Percentiles rank a stretch among this genome's conserved stretches.
phyloP scores from a whole-genome alignment of 805 yeast genomes.

The Priceomyces melissophilus region DNA sequence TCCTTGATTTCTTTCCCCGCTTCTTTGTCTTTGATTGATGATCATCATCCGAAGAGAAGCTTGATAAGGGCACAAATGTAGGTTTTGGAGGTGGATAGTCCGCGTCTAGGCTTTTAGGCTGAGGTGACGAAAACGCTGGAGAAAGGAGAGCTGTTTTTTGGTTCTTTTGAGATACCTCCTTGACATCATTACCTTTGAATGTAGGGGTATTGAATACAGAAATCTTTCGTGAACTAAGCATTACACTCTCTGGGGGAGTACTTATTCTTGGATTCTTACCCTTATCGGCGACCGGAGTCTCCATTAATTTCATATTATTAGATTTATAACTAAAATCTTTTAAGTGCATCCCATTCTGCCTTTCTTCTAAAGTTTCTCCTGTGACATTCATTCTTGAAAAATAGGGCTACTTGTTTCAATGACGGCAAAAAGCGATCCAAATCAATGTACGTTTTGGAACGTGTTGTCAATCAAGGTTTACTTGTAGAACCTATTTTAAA shows the following conservation, averaged over 20 bases:
- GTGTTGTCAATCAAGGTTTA: no score
- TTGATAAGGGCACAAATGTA: slow-evolving; percentile 11
- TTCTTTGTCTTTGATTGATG: slow-evolving; percentile 33
- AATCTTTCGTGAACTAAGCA: slow-evolving; percentile 11
- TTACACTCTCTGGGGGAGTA: slow-evolving; percentile 35
- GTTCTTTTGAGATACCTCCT: slow-evolving; percentile 5
- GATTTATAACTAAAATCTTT: background rate
- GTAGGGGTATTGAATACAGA: slow-evolving; percentile 9
- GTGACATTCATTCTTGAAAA: no score
- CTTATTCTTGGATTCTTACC: slow-evolving; percentile 22
- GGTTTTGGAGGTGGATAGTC: slow-evolving; percentile 12
- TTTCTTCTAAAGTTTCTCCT: slow-evolving; percentile 13
- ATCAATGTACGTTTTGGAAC: no score
- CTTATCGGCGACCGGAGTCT: slow-evolving; percentile 23
- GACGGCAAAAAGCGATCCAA: no score
- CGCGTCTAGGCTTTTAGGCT: slow-evolving; percentile 14
- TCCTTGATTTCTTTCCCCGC: slow-evolving; percentile 25
- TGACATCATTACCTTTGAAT: slow-evolving; percentile 4
- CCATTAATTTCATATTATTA: slow-evolving; percentile 9
- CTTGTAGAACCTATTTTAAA: no score
- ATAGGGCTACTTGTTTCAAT: no score
- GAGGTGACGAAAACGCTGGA: slow-evolving; percentile 51
- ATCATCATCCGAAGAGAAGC: slow-evolving; percentile 10
- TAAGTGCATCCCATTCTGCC: slow-evolving; percentile 10
- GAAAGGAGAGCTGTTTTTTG: slow-evolving; percentile 23